Base-by-base conservation (phyloP, 768 basidiomycete species). In the Dictyophora rubrovolvata region DNA sequence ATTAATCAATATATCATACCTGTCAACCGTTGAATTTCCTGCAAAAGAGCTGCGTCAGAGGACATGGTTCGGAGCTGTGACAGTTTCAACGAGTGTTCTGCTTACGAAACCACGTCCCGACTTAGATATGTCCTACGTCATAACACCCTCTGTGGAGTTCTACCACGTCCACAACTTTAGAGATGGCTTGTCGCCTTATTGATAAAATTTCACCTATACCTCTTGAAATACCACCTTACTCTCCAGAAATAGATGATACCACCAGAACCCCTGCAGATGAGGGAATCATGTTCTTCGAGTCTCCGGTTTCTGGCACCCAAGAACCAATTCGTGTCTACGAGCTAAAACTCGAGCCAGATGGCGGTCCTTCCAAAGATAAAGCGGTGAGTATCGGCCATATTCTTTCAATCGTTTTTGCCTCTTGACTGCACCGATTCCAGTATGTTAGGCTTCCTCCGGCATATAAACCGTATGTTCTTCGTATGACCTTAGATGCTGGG, bases 361-460 rank as follows among this genome's bases (percentile, higher is more conserved):
- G 96, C 48, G 91, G 90, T 16, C 95, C 96, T 1, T 80, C 78
- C 68, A 87, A 89, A 71, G 85, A 88, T 64, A 82, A 85, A 73
- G 84, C 87, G 64, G 95, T 92, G 64, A 67, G 87, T 77, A 14
- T 35, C 20, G 21, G 17, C 14, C 59, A 36, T 59, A 35, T 23
- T 46, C n/a, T 42, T 3, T 42, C 42, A n/a, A 12, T 12, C 14
- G 8, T 42, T n/a, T 42, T 42, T 42, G 2, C 4, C n/a, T 12
- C 42, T 12, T 42, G n/a, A 42, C n/a, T n/a, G 2, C 14, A n/a
- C 42, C 14, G 11, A 28, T 28, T 35, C 6, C 64, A 97, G 96
- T 97, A 98, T 71, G 87, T 95, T 65, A 93, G 96, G 46, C 83
- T 99, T 17, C 96, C 96, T 9, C 93, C 96, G 11, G 91, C 94